Base-by-base conservation (phyloP, 768 basidiomycete species). In the Phlegmacium glaucopus region DNA sequence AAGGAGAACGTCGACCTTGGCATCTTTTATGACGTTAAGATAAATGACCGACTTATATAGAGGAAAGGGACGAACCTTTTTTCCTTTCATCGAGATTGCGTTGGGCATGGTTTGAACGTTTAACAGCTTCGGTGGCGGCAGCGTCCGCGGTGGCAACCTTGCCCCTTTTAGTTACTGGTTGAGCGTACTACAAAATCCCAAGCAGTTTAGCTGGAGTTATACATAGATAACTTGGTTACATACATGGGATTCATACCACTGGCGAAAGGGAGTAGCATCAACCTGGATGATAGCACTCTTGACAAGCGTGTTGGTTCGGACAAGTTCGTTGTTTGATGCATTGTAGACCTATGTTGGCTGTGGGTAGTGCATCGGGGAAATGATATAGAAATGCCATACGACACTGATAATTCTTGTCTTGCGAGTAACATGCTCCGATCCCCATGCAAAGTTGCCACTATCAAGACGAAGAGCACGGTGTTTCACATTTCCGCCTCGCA, bases 181-280 rank as follows among this genome's bases (percentile, higher is more conserved):
- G 87, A 55, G 89, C 95, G 67, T 98, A 99, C 93, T 96, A 59
- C 22, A 48, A 41, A 44, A 39, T 32, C 16, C 51, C 34, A 35
- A n/a, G 27, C 7, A n/a, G 18, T 36, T 25, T 39, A 26, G 32
- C 26, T 10, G 27, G 28, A 39, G 30, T 16, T 38, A 36, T 29
- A 17, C 38, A 9, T 11, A 11, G 22, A 41, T 30, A 83, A 86
- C 55, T 67, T 89, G 87, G 72, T 92, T 42, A 84, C 93, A 60
- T 70, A 94, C 93, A 74, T 98, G 94, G 34, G 91, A 76, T 75
- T 99, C 96, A 67, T 97, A 99, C 94, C 94, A 98, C 76, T 97
- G 94, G 58, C 94, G 85, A 90, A 98, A 99, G 53, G 96, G 96
- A 27, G 95, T 85, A 54, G 96, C 95, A 75, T 99, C 96, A 63